Evolutionary conservation across 1,284 basidiomycete species (phyloP), one percentile per base, ranked within the genome.

Genomic region (Fomitopsis palustris): DNA sequence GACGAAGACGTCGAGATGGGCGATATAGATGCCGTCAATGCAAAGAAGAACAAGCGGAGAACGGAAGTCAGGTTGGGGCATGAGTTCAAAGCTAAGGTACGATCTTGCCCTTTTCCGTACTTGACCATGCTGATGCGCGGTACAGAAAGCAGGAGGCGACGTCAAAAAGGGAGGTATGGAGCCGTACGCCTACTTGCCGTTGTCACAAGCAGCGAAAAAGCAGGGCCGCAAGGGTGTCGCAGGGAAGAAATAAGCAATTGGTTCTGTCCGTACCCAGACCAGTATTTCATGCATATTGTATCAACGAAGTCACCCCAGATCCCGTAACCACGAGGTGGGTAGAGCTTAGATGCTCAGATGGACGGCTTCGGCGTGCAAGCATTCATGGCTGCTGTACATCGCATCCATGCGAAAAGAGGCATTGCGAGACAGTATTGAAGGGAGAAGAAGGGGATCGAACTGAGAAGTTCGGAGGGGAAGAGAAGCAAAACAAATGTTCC

Each of bases 121-220:
- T 37, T 12, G 49, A 56, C 23, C 52, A 35, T 42, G 14, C 25
- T 9, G 51, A 35, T 29, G 21, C 19, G 42, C 23, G 59, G 54
- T 64, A 58, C 74, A 96, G 95, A 91, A 87, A 77, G 96, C 94
- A 29, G 92, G 92, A 41, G 95, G 96, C 37, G 96, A 97, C 72
- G 81, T 98, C 72, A 96, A 93, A 75, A 92, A 86, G 71, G 83
- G 86, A 25, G 89, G 90, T 39, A 77, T 93, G 54, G 95, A 96
- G 69, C 97, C 97, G 1, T 99, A 94, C 73, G 95, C 94, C 19
- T 99, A 98, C 72, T 74, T 98, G 43, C 78, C 93, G 10, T 77
- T 96, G 56, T 84, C 86, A 23, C 90, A 95, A 71, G 91, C 91
- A 37, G 84, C 91, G n/a, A 91, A 89, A 73, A 85, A 83, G 70